Conservation (phyloP, 345 rosid species). For the Kandelia obovata region DNA sequence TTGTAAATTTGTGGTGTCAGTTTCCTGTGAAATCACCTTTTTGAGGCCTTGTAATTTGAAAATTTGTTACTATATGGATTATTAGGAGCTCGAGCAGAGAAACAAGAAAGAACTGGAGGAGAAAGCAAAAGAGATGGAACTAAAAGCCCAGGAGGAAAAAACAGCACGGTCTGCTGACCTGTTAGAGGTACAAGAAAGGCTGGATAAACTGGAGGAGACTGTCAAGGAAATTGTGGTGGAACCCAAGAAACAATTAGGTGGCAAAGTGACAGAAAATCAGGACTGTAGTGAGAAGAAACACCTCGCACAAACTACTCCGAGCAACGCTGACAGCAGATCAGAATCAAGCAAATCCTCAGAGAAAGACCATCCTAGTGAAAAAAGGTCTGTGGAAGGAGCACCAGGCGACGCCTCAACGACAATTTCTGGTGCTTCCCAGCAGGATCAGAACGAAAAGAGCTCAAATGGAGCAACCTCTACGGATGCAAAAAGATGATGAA, state of each 20-base stretch:
- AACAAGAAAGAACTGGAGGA: conserved; percentile 51
- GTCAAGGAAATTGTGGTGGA: conserved; percentile 59
- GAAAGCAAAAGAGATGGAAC: conserved; percentile 47
- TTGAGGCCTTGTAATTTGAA: neutral
- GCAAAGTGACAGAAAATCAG: conserved; percentile 29
- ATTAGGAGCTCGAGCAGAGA: conserved; percentile 57
- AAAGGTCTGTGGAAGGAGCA: conserved; percentile 16
- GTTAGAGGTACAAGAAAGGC: conserved; percentile 61
- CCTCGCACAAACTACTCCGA: conserved; percentile 4
- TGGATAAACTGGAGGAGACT: conserved; percentile 64
- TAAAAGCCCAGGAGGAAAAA: conserved; percentile 42
- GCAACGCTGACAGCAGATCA: conserved; percentile 4
- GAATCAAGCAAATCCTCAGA: conserved; percentile 22
- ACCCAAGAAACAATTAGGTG: conserved; percentile 45
- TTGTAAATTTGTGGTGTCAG: neutral
- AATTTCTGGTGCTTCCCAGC: conserved; percentile 17
- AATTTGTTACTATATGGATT: neutral
- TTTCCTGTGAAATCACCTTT: neutral
- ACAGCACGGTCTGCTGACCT: conserved; percentile 38
- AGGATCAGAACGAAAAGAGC: conserved; percentile 26
- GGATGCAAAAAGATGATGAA: conserved; percentile 15
- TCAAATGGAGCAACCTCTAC: conserved; percentile 17
- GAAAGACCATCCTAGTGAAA: conserved; percentile 8
- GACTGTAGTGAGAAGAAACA: conserved; percentile 28
- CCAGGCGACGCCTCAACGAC: conserved; percentile 8